Evolutionary conservation across 2,329 filamentous ascomycete genomes (phyloP), one percentile per base, ranked within the genome.

Genomic region (Aspergillus costaricaensis): DNA sequence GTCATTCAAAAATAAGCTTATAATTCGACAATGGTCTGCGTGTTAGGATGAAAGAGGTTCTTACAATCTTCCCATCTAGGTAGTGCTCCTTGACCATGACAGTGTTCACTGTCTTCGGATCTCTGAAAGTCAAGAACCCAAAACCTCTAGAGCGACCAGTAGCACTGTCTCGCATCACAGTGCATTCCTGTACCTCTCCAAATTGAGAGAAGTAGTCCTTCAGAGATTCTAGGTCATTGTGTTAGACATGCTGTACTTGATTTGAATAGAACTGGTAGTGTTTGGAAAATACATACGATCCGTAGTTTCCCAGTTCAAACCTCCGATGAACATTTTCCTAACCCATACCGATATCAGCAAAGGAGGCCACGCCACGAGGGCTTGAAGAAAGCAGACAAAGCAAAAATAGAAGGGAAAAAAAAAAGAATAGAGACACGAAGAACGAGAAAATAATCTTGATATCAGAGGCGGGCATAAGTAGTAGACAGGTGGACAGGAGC

Each of bases 1-100:
- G 66, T 41, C 30, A 48, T 36, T 30, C 44, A 15, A 19, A 14
- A 27, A 38, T 77, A 58, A 77, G 72, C 50, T 49, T 62, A 19
- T 55, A 36, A 14, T n/a, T 12, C n/a, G 25, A 17, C 25, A 12
- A 10, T 10, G n/a, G n/a, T 32, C n/a, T 32, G 25, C 25, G 1
- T 21, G 8, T 27, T 25, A 15, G 27, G 67, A 61, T 61, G 58
- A 56, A 60, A 41, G 47, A 44, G 8, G 49, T 47, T 61, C 91
- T 82, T 85, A 98, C 95, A 77, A 99, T 97, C 79, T 99, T 99
- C 63, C 95, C 95, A 74, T 99, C 95, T 21, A 99, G 85, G 70
- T 94, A 96, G 77, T 99, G 95, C 76, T 99, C 95, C 80, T 99
- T 99, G 64, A 99, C 95, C 95, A 99, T 99, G 65, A 99, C 95